Evolutionary conservation across 2,329 filamentous ascomycete species (phyloP), one percentile per base, ranked within the genome.

Genomic region (Ceratocystis cacaofunesta): DNA sequence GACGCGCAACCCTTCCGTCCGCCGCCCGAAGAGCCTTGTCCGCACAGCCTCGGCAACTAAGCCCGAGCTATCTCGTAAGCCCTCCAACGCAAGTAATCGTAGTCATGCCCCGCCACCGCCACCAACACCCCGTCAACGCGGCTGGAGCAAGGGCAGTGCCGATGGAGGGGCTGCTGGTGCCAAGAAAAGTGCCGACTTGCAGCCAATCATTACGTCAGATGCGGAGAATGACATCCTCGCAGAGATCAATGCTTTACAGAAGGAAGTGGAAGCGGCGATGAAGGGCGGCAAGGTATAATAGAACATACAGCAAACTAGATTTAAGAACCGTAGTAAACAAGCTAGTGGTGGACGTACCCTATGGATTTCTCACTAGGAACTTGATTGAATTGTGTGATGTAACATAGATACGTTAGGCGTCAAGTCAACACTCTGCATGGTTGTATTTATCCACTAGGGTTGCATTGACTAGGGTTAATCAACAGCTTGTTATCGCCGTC

Each of bases 211-310:
- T 25, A 63, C 62, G 17, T 67, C 65, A 15, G 66, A 58, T n/a
- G 70, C 69, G 61, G 68, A 71, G 66, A 66, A 70, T 25, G 82
- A 88, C 71, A 89, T 92, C 67, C 74, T 92, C 69, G 87, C 87
- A 0, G 87, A 92, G 72, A 74, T 92, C 65, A 82, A 83, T 60
- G 84, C 85, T 25, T 74, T 92, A 68, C 88, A 90, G 74, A 81
- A 82, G 71, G 89, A 92, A 71, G 88, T 92, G 48, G 88, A 92
- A 74, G 87, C 83, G 22, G 66, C 66, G 7, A 65, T 67, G 57
- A 64, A 65, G 58, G 65, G 65, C 17, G 36, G 48, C 36, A 64
- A 57, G 30, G 48, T 22, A 22, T 50, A 50, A 22, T 5, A 50
- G 10, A 41, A 41, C 36, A 12, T 41, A 15, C 36, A 41, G 36